These are phyloP conservation scores for Pisolithus thermaeus DNA, from an alignment of 1,284 basidiomycete species.

Conservation along the genomic window DNA sequence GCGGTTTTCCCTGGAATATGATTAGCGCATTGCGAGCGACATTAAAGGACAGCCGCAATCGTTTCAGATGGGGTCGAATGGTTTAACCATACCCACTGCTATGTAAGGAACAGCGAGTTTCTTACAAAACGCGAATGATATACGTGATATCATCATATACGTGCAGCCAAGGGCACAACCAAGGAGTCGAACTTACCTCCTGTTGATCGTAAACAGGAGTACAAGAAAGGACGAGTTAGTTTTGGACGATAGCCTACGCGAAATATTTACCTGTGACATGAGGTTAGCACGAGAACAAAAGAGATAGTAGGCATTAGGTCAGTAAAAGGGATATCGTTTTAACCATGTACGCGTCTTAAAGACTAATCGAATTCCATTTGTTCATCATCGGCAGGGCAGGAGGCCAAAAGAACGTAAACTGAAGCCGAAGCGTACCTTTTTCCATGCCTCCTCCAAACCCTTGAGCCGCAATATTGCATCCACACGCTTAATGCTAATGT, in stretches of 20 bases:
- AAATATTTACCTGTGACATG: slow-evolving; percentile 17
- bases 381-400: slow-evolving; percentile 45
- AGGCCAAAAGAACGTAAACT: slow-evolving; percentile 9
- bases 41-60: slow-evolving; percentile 3
- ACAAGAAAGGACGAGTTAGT: not conserved
- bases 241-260: not conserved
- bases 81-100: slow-evolving; percentile 47
- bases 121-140: slow-evolving; percentile 66
- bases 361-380: slow-evolving; percentile 70
- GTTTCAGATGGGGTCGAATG: slow-evolving; percentile 65
- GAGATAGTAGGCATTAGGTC: slow-evolving; percentile 16
- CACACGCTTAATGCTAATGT: slow-evolving; percentile 68
- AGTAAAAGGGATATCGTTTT: slow-evolving; percentile 41
- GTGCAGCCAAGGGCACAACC: not conserved
- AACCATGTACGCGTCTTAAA: slow-evolving; percentile 74
- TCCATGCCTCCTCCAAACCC: slow-evolving; percentile 64
- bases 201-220: slow-evolving; percentile 18
- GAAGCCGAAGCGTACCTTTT: slow-evolving; percentile 48
- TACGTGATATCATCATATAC: slow-evolving; percentile 42
- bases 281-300: slow-evolving; percentile 18
- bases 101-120: slow-evolving; percentile 55
- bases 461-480: slow-evolving; percentile 78
- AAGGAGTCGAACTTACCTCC: slow-evolving; percentile 45
- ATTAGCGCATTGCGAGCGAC: slow-evolving; percentile 13
- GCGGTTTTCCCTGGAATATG: slow-evolving; percentile 39